Percentiles rank a stretch among this genome's conserved stretches.
Evolutionary conservation across 2,329 filamentous ascomycete genomes (phyloP).

Genomic region (Colletotrichum orchidophilum): DNA sequence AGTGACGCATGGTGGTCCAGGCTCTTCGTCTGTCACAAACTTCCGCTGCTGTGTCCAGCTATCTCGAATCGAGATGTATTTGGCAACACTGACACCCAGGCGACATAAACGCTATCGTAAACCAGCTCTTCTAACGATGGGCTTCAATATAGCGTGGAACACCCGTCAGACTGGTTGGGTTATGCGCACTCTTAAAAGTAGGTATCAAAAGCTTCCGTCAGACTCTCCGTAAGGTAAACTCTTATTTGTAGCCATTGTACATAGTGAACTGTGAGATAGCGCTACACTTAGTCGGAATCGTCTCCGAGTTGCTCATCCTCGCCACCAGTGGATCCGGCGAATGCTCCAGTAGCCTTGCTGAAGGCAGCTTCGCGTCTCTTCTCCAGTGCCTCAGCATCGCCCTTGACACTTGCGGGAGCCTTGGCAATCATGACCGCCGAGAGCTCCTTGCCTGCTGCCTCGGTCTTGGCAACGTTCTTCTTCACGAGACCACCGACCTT

Average conservation of each 20-base stretch:
- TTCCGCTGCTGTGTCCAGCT: not conserved
- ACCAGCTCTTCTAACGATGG: too few relatives aligned
- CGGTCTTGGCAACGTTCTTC: constrained; percentile 27
- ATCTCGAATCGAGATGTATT: not conserved
- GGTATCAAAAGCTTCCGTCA: too few relatives aligned
- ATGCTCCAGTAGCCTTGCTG: constrained; percentile 11
- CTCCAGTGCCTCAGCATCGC: constrained; percentile 12
- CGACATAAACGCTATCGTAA: not conserved
- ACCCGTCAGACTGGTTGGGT: not conserved
- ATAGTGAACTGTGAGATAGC: not conserved
- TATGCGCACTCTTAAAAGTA: not conserved
- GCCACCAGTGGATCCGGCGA: constrained; percentile 12
- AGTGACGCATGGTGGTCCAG: not conserved
- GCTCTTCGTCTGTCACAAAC: not conserved
- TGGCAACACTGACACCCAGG: not conserved
- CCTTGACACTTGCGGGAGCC: constrained; percentile 5
- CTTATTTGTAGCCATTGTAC: not conserved
- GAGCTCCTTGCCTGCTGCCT: constrained; percentile 21
- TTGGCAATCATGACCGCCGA: constrained; percentile 15
- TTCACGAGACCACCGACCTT: constrained; percentile 23
- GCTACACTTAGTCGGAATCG: constrained; percentile 9
- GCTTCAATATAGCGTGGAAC: not conserved
- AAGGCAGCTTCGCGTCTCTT: constrained; percentile 22
- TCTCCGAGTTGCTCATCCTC: constrained; percentile 25
- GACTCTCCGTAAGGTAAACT: not conserved